These are phyloP conservation scores for Secale cereale DNA, from an alignment of 176 grass and related monocot species.

Conservation along the genomic window DNA sequence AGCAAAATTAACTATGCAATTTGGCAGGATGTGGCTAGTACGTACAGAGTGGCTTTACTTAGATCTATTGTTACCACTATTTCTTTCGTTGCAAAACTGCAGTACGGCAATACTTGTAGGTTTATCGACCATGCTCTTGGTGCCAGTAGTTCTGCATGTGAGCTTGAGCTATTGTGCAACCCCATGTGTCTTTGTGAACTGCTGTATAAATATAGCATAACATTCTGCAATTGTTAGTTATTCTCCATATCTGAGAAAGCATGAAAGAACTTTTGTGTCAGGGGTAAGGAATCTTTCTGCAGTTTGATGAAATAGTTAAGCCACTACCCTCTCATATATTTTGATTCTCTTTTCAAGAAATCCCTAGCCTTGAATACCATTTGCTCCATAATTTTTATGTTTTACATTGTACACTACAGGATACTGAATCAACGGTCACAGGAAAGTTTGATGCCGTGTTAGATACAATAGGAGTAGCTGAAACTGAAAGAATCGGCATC, in stretches of 20 bases:
- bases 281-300: not conserved
- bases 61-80: not conserved
- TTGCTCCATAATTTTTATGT: not conserved
- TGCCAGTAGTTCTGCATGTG: not conserved
- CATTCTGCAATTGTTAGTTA: not conserved
- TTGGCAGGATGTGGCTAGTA: not conserved
- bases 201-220: not conserved
- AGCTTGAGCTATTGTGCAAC: not conserved
- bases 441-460: conserved; percentile 90
- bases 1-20: not conserved
- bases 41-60: not conserved
- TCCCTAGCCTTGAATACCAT: not conserved
- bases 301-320: conserved; percentile 1
- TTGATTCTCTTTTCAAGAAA: not conserved
- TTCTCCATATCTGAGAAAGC: conserved; percentile 28
- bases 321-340: not conserved
- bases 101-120: not conserved
- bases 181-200: not conserved
- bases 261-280: not conserved
- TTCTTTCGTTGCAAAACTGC: not conserved
- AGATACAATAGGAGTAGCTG: conserved; percentile 87
- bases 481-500: conserved; percentile 83
- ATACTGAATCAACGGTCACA: conserved; percentile 66
- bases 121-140: not conserved
- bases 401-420: conserved; percentile 47